These are phyloP conservation scores for Pythium folliculosum DNA, from an alignment of 352 stramenopile genomes.

Conservation along the genomic window DNA sequence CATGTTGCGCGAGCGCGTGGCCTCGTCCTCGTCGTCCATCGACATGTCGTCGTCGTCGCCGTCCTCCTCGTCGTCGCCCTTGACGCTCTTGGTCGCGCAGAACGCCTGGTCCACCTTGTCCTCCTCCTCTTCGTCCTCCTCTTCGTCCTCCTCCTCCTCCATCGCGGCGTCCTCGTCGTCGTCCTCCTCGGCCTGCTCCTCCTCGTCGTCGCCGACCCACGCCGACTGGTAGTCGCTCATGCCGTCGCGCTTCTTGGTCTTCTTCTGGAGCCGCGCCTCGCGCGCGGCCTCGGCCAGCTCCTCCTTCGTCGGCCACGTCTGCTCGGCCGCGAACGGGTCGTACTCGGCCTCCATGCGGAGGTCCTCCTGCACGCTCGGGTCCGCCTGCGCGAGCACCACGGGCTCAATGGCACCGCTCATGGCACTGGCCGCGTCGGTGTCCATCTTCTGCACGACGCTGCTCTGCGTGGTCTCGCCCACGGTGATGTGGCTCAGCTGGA, in stretches of 20 bases:
- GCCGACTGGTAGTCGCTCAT: conserved; percentile 95
- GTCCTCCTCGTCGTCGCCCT: conserved; percentile 49
- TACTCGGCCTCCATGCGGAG: conserved; percentile 88
- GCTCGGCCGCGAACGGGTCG: conserved; percentile 95
- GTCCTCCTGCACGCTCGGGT: conserved; percentile 72
- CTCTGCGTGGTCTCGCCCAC: conserved; percentile 48
- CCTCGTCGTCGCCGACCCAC: conserved; percentile 89
- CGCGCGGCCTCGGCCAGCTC: conserved; percentile 90
- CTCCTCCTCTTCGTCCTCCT: conserved; percentile 45
- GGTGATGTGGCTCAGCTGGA: conserved; percentile 83
- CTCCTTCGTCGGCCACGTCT: conserved; percentile 97
- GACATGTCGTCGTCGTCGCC: conserved; percentile 77
- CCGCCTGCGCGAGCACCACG: conserved; percentile 69
- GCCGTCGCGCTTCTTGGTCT: conserved; percentile 51
- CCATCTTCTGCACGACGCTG: conserved; percentile 31
- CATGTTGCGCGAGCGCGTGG: conserved; percentile 35
- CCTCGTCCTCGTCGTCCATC: conserved; percentile 69
- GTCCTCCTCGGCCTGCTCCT: conserved; percentile 45
- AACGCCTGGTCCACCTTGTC: conserved; percentile 80
- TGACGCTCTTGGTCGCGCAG: conserved; percentile 67
- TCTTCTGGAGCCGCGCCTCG: conserved; percentile 63
- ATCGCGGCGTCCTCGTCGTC: conserved; percentile 50
- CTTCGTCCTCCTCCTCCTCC: conserved; percentile 22
- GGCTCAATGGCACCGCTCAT: conserved; percentile 4
- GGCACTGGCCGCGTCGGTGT: conserved; percentile 21